Evolutionary conservation across 306 rosid species (phyloP), one percentile per base, ranked within the genome.

Genomic region (Cucurbita pepo): DNA sequence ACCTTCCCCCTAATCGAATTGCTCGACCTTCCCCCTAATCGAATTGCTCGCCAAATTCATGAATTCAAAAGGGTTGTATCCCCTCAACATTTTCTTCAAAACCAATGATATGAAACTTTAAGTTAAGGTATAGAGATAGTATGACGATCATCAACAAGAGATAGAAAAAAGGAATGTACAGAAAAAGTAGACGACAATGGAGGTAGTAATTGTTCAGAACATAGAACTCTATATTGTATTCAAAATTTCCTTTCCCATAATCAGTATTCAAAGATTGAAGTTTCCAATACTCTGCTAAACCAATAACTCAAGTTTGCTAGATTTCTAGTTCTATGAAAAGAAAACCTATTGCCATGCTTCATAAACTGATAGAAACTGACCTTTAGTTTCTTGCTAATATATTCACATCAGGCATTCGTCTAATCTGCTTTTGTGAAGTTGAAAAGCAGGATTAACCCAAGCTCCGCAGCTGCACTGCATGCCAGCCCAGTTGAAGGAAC

Each of bases 401-500:
- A 44, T 43, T 61, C 76, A 73, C 75, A 79, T 60, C 4, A 18
- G 74, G 56, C 96, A 90, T 83, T 90, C 91, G 72, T 88, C 96
- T 77, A 90, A 75, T 71, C 87, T 67, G 79, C 94, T 85, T 81
- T 90, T 90, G 71, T 88, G 96, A 36, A 90, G 84, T 81, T 90
- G 94, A 79, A 90, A 90, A 5, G 96, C 96, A 55, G 95, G 96
- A 73, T 88, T 90, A 36, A 90, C 81, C 96, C 95, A 90, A 53
- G 95, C 95, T 67, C 96, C 96, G 51, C 96, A 88, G 82, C 82
- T 90, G 82, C 95, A 90, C 79, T 90, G 91, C 91, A 90, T 85
- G 30, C 96, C 96, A 19, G 91, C 90, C 96, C 96, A 90, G 74
- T 88, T 90, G 91, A 88, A 90, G 84, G 82, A 80, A 74, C 95